A percentile compares a stretch with the other conserved stretches of the same genome.
phyloP scores from a whole-genome alignment of 257 asterid species.

The Voacanga thouarsii region DNA sequence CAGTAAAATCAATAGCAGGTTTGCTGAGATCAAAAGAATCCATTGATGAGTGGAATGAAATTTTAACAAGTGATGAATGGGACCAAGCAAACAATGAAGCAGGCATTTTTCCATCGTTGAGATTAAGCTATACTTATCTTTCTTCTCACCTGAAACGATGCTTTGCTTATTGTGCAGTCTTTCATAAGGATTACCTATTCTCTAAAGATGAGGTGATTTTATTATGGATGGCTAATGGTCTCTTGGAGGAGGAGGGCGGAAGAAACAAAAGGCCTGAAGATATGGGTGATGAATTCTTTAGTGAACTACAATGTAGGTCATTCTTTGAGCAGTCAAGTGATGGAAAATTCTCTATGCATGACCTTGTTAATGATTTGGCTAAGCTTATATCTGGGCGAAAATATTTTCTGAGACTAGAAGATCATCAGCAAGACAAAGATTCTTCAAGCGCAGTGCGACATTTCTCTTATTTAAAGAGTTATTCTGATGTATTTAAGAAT shows the following conservation, averaged over 20 bases:
- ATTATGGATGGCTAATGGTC: conserved; percentile 56
- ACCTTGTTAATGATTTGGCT: conserved; percentile 11
- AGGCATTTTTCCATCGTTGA: conserved; percentile 42
- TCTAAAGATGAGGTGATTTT: conserved; percentile 39
- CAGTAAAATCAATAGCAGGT: conserved; percentile 47
- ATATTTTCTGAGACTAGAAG: conserved; percentile 48
- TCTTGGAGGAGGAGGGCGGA: conserved; percentile 20
- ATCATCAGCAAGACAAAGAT: conserved; percentile 21
- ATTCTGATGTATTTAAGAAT: conserved; percentile 34
- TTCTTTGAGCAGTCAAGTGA: conserved; percentile 39
- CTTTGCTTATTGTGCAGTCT: conserved; percentile 56
- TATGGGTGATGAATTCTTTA: conserved; percentile 42
- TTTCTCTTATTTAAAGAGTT: conserved; percentile 43
- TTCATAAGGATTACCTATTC: conserved; percentile 45
- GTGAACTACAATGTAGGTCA: conserved; percentile 42
- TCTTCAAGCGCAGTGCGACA: conserved; percentile 33
- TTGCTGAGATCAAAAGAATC: conserved; percentile 35
- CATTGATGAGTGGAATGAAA: conserved; percentile 40
- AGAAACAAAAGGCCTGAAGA: conserved; percentile 30
- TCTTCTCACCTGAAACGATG: conserved; percentile 50
- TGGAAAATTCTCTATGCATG: conserved; percentile 46
- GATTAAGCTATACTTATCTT: conserved; percentile 44
- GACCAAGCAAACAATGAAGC: conserved; percentile 46
- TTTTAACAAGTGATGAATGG: conserved; percentile 44
- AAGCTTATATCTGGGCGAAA: conserved; percentile 42